Evolutionary conservation across 495 filamentous ascomycete species (phyloP), one percentile per base, ranked within the genome.

Genomic region (Neurospora sp.): DNA sequence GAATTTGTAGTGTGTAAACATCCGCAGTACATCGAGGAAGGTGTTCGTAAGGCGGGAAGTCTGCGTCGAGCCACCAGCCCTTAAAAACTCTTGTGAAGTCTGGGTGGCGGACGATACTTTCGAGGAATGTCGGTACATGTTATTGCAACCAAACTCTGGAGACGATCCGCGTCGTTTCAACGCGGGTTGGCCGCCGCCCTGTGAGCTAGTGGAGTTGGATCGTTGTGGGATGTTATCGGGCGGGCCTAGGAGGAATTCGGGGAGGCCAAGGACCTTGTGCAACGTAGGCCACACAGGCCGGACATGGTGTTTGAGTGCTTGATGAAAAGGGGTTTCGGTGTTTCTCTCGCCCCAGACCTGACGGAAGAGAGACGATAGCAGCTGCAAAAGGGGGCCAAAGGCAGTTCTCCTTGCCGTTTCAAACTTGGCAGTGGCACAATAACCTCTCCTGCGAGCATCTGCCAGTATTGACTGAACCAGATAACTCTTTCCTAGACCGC

Each of bases 281-380:
- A 97, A 85, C 65, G 90, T 87, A 8, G 90, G 86, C 94, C 94
- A 97, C 72, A 93, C 87, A 5, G 91, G 89, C 20, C 89, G 88
- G 68, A 95, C 86, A 71, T 91, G 92, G 27, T 87, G 84, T 71
- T 92, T 89, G 20, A 97, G 81, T 69, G 85, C 86, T 71, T 91
- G 87, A 73, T 97, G 94, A 76, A 96, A 96, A 5, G 91, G 86
- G 0, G 92, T 96, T 3, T 90, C 89, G 3, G 94, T 91, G 81
- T 97, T 92, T 70, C 90, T 90, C 78, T 97, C 94, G 0, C 93
- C 94, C 83, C 95, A 97, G 9, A 96, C 94, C 76, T 97, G 94
- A 69, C 93, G 91, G 74, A 97, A 92, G 6, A 97, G 83, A 46
- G 91, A 94, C 7, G 92, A 92, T 73, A 97, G 83, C 3, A 94